A percentile compares a stretch with the other conserved stretches of the same genome.
phyloP scores from a whole-genome alignment of 2,329 filamentous ascomycete genomes.

The Ophiosphaerella korrae region DNA sequence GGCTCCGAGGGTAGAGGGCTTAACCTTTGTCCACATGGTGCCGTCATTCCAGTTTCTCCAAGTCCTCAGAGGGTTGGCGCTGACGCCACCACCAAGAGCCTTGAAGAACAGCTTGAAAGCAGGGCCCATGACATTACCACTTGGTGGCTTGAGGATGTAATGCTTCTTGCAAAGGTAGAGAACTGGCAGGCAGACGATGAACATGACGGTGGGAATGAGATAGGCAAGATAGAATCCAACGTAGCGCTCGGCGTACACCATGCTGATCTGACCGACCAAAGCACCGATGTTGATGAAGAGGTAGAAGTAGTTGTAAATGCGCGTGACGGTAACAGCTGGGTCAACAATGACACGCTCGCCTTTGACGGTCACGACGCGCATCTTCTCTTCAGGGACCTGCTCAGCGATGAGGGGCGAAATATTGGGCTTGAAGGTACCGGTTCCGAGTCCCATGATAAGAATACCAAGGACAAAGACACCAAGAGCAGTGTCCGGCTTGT shows the following conservation, averaged over 20 bases:
- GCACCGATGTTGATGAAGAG: conserved; percentile 48
- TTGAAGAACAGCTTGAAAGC: conserved; percentile 63
- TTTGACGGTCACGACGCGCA: conserved; percentile 47
- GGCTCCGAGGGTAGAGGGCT: conserved; percentile 64
- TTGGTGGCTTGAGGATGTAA: conserved; percentile 66
- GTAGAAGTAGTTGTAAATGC: conserved; percentile 65
- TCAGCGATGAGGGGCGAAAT: conserved; percentile 63
- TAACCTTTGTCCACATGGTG: conserved; percentile 67
- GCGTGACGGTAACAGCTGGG: conserved; percentile 67
- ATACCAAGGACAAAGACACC: conserved; percentile 62
- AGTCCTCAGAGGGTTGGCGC: conserved; percentile 61
- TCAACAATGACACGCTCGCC: conserved; percentile 69
- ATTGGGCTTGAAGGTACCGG: conserved; percentile 73
- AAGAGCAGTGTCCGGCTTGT: conserved; percentile 55
- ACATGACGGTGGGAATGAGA: conserved; percentile 69
- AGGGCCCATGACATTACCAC: conserved; percentile 70
- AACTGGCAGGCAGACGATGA: conserved; percentile 64
- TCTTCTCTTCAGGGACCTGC: conserved; percentile 66
- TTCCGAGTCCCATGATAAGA: conserved; percentile 68
- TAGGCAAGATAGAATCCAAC: conserved; percentile 77
- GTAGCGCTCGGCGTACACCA: conserved; percentile 48
- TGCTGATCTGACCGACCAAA: conserved; percentile 42
- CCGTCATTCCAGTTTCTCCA: conserved; percentile 61
- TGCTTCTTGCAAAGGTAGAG: conserved; percentile 64
- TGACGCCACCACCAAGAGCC: conserved; percentile 61